Evolutionary conservation across 352 stramenopile species (phyloP), one percentile per base, ranked within the genome.

Genomic region (Globisporangium yorkense): DNA sequence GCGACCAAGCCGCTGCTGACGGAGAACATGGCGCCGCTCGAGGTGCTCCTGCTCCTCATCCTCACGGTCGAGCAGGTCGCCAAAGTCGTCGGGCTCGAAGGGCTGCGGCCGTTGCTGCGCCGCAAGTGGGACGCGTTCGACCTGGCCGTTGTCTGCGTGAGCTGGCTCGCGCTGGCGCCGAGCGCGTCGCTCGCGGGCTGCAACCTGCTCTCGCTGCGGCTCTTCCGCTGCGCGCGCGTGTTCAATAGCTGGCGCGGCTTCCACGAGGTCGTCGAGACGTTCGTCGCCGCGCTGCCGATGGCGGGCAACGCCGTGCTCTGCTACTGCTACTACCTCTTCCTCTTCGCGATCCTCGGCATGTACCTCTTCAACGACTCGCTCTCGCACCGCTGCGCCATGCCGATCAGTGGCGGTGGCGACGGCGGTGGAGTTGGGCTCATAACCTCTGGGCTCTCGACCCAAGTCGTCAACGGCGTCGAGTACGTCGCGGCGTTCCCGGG

Each of bases 311-410:
- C 84, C 8, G 62, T 91, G 21, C 67, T 91, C 0, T 92, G 82
- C 58, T 94, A 92, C 57, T 81, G 73, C 53, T 94, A 94, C 66
- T 94, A 92, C 53, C 70, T 94, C 8, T 88, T 92, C 56, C 62
- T 94, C 27, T 94, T 94, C 52, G 82, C 82, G 9, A 89, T 92
- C 39, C 66, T 94, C 16, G 82, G 83, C 2, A 91, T 94, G 82
- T 94, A 94, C 61, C 64, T 94, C 2, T 94, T 94, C 68, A 86
- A 87, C 54, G 81, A 92, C 53, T 87, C 83, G 3, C 63, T 94
- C 6, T 87, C 84, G 24, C 70, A 92, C 62, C 78, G 83, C 8
- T 94, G 84, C 44, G 80, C 81, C 0, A 37, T 56, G 10, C 56
- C 49, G 5, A 24, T 79, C 3, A 27, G 24, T 27, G 65, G 70